These are phyloP conservation scores for Poteriospumella lacustris DNA, from an alignment of 108 stramenopile species.

Conservation along the genomic window DNA sequence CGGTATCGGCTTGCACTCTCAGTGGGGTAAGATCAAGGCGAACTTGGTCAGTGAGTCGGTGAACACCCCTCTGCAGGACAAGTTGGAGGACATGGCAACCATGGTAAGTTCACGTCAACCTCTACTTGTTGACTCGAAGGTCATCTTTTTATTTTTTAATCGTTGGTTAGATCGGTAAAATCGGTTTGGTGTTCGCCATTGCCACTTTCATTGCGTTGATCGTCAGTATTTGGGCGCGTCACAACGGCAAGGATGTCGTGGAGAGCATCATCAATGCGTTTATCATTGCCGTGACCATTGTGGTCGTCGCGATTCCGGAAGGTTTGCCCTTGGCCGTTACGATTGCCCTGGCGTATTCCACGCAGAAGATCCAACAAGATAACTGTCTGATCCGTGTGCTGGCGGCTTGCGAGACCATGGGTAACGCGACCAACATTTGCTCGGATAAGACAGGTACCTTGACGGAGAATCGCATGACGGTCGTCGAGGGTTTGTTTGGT, in stretches of 20 bases:
- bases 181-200: slow-evolving; percentile 29
- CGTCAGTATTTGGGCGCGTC: slow-evolving; percentile 30
- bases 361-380: slow-evolving; percentile 46
- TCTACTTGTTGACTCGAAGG: background rate
- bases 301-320: slow-evolving; percentile 97
- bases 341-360: slow-evolving; percentile 70
- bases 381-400: slow-evolving; percentile 89
- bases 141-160: background rate
- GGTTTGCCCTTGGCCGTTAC: slow-evolving; percentile 94
- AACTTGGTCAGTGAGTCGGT: slow-evolving; percentile 41
- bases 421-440: slow-evolving; percentile 96
- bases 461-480: slow-evolving; percentile 93
- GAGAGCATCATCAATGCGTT: slow-evolving; percentile 49
- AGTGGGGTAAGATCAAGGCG: slow-evolving; percentile 54
- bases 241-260: slow-evolving; percentile 17
- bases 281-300: slow-evolving; percentile 83
- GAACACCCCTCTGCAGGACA: slow-evolving; percentile 50
- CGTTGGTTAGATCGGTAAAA: background rate
- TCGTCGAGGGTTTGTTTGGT: slow-evolving; percentile 33
- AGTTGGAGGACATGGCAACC: slow-evolving; percentile 47
- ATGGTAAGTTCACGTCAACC: slow-evolving; percentile 11
- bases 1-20: slow-evolving; percentile 32
- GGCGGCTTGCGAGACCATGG: slow-evolving; percentile 98
- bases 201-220: slow-evolving; percentile 40
- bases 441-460: slow-evolving; percentile 93